Evolutionary conservation across 2,329 filamentous ascomycete species (phyloP), one percentile per base, ranked within the genome.

Genomic region (Basipetospora chlamydospora): DNA sequence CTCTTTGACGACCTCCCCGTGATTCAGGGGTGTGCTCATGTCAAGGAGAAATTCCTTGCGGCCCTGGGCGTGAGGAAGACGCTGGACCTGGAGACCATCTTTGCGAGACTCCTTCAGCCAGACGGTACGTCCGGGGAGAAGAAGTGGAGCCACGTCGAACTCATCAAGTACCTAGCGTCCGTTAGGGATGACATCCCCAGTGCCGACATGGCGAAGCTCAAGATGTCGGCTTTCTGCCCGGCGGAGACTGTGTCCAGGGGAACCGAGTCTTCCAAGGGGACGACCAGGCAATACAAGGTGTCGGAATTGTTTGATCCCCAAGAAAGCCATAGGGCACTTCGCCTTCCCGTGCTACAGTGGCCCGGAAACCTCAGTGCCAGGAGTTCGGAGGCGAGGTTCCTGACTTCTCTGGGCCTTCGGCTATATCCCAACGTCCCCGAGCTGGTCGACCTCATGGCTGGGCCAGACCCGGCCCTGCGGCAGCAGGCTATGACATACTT

Each of bases 41-140:
- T 95, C 10, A 96, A 95, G 52, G 88, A 96, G 31, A 95, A 92
- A 53, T 83, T 98, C 42, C 58, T 98, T 29, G 61, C 70, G 3
- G 73, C 82, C 2, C 64, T 98, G 22, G 88, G 90, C 3, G 87
- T 98, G 18, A 77, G 90, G 41, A 96, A 96, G 60, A 98, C 90
- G 0, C 78, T 98, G 15, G 90, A 98, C 46, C 63, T 98, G 2
- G 85, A 85, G 22, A 88, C 92, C 21, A 92, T 98, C 21, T 96
- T 98, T 49, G 80, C 82, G 17, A 73, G 88, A 30, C 67, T 98
- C 29, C 69, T 95, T 45, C 77, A 70, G 35, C 67, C 70, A 12
- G 64, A 74, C 0, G 50, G 62, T 1, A 60, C 67, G 11, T 55
- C 54, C 8, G 62, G 64, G n/a, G 67, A 69, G 18, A 69, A 67